phyloP scores from a whole-genome alignment of 371 early-diverging fungal species.

The Enteropsectra breve region DNA sequence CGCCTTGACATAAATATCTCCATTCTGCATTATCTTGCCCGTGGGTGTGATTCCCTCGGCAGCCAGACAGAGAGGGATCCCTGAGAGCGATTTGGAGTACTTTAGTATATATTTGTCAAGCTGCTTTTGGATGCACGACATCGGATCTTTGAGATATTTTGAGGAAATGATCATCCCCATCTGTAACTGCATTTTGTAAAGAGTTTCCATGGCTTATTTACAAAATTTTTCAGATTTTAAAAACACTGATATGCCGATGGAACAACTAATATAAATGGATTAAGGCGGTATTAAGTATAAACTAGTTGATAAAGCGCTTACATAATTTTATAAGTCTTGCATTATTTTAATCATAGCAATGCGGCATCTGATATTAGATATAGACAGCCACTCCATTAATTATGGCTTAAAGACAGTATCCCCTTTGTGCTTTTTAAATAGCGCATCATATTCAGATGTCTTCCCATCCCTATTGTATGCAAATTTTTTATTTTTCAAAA shows the following conservation, averaged over 20 bases:
- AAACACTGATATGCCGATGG: too few relatives aligned
- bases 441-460: too few relatives aligned
- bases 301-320: too few relatives aligned
- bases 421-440: too few relatives aligned
- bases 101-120: slow-evolving; percentile 14
- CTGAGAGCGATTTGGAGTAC: slow-evolving; percentile 14
- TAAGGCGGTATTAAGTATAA: too few relatives aligned
- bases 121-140: neutral
- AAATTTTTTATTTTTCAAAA: neutral
- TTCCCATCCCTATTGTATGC: too few relatives aligned
- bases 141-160: slow-evolving; percentile 15
- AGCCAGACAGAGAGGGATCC: slow-evolving; percentile 25
- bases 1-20: slow-evolving; percentile 7
- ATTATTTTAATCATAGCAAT: too few relatives aligned
- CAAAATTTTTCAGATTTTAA: neutral
- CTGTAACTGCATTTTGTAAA: slow-evolving; percentile 9
- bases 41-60: slow-evolving; percentile 9
- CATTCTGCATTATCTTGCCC: slow-evolving; percentile 18
- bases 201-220: neutral
- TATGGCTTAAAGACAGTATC: too few relatives aligned
- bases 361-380: too few relatives aligned
- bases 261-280: too few relatives aligned
- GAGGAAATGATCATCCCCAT: slow-evolving; percentile 7
- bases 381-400: too few relatives aligned
- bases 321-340: too few relatives aligned